These are phyloP conservation scores for Podosphaera xanthii DNA, from an alignment of 2,329 filamentous ascomycete species.

Conservation along the genomic window DNA sequence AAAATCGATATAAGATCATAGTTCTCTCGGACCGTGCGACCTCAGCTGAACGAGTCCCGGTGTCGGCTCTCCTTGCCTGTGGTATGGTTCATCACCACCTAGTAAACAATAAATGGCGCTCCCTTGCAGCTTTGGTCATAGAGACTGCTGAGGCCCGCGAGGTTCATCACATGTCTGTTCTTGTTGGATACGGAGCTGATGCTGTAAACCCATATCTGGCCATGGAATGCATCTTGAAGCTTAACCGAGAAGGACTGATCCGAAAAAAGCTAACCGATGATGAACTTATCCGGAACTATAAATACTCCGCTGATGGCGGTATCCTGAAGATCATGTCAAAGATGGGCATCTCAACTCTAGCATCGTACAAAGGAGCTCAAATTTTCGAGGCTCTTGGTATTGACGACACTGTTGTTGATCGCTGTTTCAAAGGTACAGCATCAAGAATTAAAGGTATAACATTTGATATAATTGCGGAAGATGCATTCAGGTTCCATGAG, in stretches of 20 bases:
- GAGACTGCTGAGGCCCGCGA: constrained; percentile 92
- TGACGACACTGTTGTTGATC: constrained; percentile 76
- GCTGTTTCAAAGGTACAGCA: constrained; percentile 84
- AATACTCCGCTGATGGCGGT: constrained; percentile 85
- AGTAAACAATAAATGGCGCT: constrained; percentile 88
- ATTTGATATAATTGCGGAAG: constrained; percentile 80
- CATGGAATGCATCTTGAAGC: constrained; percentile 91
- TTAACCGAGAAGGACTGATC: constrained; percentile 80
- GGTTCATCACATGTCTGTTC: constrained; percentile 97
- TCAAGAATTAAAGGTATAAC: constrained; percentile 87
- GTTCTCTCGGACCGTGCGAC: constrained; percentile 77
- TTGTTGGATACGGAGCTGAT: constrained; percentile 85
- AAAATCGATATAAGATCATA: constrained; percentile 64
- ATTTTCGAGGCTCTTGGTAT: constrained; percentile 93
- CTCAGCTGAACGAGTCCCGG: constrained; percentile 56
- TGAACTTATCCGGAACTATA: constrained; percentile 80
- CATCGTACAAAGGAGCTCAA: constrained; percentile 92
- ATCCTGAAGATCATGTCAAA: constrained; percentile 98
- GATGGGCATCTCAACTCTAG: constrained; percentile 95
- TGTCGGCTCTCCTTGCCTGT: constrained; percentile 71
- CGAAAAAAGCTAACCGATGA: constrained; percentile 71
- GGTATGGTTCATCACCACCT: constrained; percentile 91
- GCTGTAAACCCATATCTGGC: constrained; percentile 87
- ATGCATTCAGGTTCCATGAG: constrained; percentile 87
- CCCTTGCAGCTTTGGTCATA: constrained; percentile 63